Evolutionary conservation across 2,329 filamentous ascomycete genomes (phyloP).

Genomic region (Epichloe sp.): DNA sequence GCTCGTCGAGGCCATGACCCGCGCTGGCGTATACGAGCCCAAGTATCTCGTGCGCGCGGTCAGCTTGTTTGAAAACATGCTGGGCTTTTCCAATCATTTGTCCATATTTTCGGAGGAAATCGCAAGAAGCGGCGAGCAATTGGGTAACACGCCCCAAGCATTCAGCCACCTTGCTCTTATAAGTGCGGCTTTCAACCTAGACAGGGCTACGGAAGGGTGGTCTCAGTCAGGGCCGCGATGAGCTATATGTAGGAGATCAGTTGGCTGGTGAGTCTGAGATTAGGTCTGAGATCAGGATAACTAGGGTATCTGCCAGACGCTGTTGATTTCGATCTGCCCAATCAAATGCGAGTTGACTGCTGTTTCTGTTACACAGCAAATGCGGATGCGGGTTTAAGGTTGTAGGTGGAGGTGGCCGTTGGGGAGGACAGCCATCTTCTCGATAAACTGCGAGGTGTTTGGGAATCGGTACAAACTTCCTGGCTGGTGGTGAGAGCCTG

Average conservation of each 20-base stretch:
- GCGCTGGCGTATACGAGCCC: constrained; percentile 51
- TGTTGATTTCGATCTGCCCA: too few relatives aligned
- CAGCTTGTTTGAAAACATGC: constrained; percentile 65
- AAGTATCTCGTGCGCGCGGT: constrained; percentile 50
- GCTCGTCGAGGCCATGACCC: constrained; percentile 66
- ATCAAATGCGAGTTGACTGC: too few relatives aligned
- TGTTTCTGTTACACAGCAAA: too few relatives aligned
- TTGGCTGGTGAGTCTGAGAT: too few relatives aligned
- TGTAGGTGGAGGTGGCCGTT: too few relatives aligned
- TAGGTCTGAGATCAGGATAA: too few relatives aligned
- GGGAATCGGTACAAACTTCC: too few relatives aligned
- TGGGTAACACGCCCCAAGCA: constrained; percentile 69
- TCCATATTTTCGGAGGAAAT: constrained; percentile 74
- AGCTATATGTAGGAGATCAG: neutral
- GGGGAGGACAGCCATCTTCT: too few relatives aligned
- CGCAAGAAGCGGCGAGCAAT: constrained; percentile 58
- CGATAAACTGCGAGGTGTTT: too few relatives aligned
- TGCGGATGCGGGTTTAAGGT: too few relatives aligned
- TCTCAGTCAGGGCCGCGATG: constrained; percentile 10
- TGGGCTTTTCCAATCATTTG: constrained; percentile 63
- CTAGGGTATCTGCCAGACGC: too few relatives aligned
- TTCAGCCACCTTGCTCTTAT: constrained; percentile 66
- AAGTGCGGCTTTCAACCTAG: constrained; percentile 65
- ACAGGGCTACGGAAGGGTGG: constrained; percentile 30
- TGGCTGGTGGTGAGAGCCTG: too few relatives aligned